These are phyloP conservation scores for Gracilaria domingensis DNA, from an alignment of 23 red algal species.

Conservation along the genomic window DNA sequence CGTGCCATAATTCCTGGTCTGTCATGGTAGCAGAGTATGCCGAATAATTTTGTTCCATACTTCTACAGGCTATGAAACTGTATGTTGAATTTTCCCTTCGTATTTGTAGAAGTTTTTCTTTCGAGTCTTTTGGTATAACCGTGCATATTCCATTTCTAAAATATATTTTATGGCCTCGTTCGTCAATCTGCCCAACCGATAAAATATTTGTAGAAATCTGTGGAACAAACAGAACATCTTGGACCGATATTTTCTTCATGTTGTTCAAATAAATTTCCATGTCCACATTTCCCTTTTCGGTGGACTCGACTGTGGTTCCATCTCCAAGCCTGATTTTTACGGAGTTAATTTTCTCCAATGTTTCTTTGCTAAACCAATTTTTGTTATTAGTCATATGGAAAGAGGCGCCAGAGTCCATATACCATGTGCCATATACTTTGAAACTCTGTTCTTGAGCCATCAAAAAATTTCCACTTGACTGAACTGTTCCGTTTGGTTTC, in stretches of 20 bases:
- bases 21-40: neutral
- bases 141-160: neutral
- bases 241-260: neutral
- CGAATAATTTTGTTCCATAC: too few relatives aligned
- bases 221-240: constrained; percentile 12
- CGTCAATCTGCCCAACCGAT: too few relatives aligned
- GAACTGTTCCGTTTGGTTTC: neutral
- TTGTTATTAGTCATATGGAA: constrained; percentile 15
- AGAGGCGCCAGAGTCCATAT: constrained; percentile 7
- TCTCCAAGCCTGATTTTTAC: neutral
- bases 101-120: neutral
- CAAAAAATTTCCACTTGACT: constrained; percentile 6
- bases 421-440: neutral
- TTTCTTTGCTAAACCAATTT: neutral
- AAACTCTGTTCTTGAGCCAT: neutral
- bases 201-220: neutral
- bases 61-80: neutral
- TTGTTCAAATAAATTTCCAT: too few relatives aligned
- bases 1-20: neutral
- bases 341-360: neutral
- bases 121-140: neutral
- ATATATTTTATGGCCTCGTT: neutral
- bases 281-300: neutral
- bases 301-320: neutral
- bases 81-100: constrained; percentile 2